Percentiles rank a stretch among this genome's conserved stretches.
phyloP scores from a whole-genome alignment of 805 yeast species.

The Yarrowia divulgata region DNA sequence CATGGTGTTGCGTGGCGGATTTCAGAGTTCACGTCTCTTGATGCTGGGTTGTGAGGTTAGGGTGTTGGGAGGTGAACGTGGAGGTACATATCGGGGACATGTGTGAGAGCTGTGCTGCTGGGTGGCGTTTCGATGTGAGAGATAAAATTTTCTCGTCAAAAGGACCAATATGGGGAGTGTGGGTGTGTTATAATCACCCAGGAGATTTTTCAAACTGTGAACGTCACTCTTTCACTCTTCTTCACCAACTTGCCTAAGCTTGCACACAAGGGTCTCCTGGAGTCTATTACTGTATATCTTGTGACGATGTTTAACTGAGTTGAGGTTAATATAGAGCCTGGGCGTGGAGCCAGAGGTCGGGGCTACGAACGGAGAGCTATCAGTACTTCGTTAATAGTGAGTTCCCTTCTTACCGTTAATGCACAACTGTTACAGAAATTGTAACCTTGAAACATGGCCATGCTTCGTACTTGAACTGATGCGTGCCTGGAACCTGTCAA shows the following conservation, averaged over 20 bases:
- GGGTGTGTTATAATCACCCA: too few relatives aligned
- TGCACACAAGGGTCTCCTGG: conserved; percentile 13
- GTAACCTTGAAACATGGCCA: too few relatives aligned
- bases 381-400: too few relatives aligned
- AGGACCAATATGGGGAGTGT: too few relatives aligned
- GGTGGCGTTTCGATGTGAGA: not conserved
- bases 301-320: not conserved
- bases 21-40: conserved; percentile 26
- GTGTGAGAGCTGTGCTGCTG: not conserved
- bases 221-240: not conserved
- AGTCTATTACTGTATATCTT: conserved; percentile 1
- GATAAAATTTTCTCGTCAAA: too few relatives aligned
- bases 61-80: conserved; percentile 22
- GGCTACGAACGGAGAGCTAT: too few relatives aligned
- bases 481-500: not conserved
- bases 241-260: not conserved
- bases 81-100: not conserved
- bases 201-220: not conserved
- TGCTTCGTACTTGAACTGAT: too few relatives aligned
- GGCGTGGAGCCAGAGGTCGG: too few relatives aligned
- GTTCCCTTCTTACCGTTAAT: too few relatives aligned
- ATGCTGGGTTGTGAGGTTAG: conserved; percentile 4
- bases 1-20: conserved; percentile 38
- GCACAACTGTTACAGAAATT: too few relatives aligned
- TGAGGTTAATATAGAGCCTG: not conserved